Percentiles rank a stretch among this genome's conserved stretches.
These are phyloP conservation scores for Solanum bulbocastanum DNA, from an alignment of 257 asterid genomes.

Conservation along the genomic window DNA sequence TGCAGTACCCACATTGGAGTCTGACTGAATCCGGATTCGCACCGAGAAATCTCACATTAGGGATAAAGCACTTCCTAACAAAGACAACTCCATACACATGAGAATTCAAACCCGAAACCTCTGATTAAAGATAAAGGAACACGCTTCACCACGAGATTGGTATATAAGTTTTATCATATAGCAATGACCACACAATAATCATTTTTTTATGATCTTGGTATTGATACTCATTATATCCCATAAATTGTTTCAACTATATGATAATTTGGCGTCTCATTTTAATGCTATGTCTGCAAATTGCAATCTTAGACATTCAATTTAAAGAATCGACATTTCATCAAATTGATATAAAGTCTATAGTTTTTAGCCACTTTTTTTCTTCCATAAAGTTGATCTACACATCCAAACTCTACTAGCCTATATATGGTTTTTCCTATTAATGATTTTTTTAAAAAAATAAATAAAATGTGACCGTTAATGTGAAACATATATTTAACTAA, in stretches of 20 bases:
- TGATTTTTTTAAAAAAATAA: background rate
- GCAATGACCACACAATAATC: background rate
- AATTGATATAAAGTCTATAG: background rate
- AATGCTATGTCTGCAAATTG: background rate
- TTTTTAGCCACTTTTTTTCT: background rate
- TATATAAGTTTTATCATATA: no score
- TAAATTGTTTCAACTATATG: background rate
- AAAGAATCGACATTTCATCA: background rate
- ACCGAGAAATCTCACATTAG: no score
- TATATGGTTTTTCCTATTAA: background rate
- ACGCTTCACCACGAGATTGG: no score
- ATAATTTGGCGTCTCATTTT: background rate
- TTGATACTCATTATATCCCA: background rate
- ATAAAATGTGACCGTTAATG: background rate
- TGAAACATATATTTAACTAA: background rate
- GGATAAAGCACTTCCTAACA: no score
- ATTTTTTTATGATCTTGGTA: background rate
- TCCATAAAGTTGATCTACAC: background rate
- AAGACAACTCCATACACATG: no score
- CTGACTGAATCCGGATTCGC: rapidly evolving
- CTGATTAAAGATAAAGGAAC: no score
- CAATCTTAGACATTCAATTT: background rate
- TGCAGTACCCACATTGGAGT: no score
- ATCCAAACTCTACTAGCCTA: background rate
- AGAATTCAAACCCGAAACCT: rapidly evolving